Conservation (phyloP, 2,329 filamentous ascomycete genomes). For the Zymoseptoria ardabiliae region DNA sequence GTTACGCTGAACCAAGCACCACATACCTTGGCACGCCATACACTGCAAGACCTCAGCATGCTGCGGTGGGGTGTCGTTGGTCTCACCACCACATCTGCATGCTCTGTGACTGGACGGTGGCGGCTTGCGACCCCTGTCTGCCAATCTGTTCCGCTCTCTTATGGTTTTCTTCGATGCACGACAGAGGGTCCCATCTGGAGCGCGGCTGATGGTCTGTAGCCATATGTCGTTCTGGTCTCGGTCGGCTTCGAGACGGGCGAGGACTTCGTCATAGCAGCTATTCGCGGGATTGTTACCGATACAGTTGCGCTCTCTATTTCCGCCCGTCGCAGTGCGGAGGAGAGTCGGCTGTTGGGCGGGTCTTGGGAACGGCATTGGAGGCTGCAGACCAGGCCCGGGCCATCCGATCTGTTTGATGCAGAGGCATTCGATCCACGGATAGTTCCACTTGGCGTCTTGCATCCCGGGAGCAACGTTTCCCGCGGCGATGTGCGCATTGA, state of each 20-base stretch:
- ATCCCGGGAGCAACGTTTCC: background rate
- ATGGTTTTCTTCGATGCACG: background rate
- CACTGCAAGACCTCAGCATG: slow-evolving; percentile 1
- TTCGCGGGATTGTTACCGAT: background rate
- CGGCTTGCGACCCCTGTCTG: background rate
- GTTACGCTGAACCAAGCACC: background rate
- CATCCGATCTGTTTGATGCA: slow-evolving; percentile 2
- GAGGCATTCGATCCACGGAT: slow-evolving; percentile 1
- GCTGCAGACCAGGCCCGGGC: background rate
- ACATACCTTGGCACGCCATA: background rate
- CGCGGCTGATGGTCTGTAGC: background rate
- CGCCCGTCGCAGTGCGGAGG: background rate
- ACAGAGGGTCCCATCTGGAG: background rate
- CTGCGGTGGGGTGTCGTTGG: background rate
- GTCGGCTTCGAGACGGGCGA: background rate
- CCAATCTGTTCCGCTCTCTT: background rate
- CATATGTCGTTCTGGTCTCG: background rate
- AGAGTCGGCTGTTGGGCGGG: background rate
- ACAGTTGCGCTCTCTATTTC: background rate
- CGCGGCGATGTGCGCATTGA: background rate
- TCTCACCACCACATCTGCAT: slow-evolving; percentile 1
- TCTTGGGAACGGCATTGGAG: background rate
- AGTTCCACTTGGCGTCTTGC: background rate
- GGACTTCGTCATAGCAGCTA: background rate
- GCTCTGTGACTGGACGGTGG: background rate